These are phyloP conservation scores for Arachnopeziza araneosa DNA, from an alignment of 2,329 filamentous ascomycete genomes.

Conservation along the genomic window DNA sequence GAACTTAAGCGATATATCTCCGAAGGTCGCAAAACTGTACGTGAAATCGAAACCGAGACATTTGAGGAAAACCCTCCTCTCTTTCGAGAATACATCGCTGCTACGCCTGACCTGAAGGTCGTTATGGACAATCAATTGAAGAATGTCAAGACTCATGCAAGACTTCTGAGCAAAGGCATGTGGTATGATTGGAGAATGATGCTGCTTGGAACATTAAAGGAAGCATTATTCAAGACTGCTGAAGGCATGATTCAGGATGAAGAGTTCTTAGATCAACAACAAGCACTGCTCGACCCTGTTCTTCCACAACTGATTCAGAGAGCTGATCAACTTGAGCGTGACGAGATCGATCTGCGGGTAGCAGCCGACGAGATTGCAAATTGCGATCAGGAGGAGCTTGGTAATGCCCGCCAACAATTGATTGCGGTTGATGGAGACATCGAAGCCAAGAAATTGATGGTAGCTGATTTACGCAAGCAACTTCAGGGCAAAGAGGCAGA, in stretches of 20 bases:
- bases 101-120: constrained; percentile 72
- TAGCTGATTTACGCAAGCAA: constrained; percentile 62
- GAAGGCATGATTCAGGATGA: constrained; percentile 75
- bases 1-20: constrained; percentile 97
- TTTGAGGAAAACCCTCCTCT: constrained; percentile 85
- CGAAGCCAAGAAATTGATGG: constrained; percentile 59
- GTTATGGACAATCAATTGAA: constrained; percentile 97
- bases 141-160: constrained; percentile 89
- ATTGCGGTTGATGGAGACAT: constrained; percentile 61
- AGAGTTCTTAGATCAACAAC: constrained; percentile 58
- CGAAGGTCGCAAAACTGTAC: constrained; percentile 83
- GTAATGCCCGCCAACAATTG: constrained; percentile 65
- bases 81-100: constrained; percentile 86
- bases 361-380: constrained; percentile 70
- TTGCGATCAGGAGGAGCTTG: constrained; percentile 75
- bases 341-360: constrained; percentile 63
- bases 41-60: constrained; percentile 84
- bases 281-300: constrained; percentile 59
- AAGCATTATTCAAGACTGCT: constrained; percentile 69
- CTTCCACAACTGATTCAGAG: constrained; percentile 61
- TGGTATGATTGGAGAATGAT: constrained; percentile 99
- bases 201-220: constrained; percentile 75
- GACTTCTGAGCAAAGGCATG: constrained; percentile 86
- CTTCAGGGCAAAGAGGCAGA: constrained; percentile 60
- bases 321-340: constrained; percentile 54